A percentile compares a stretch with the other conserved stretches of the same genome.
phyloP scores from a whole-genome alignment of 441 rosid species.

The Jatropha multifida region DNA sequence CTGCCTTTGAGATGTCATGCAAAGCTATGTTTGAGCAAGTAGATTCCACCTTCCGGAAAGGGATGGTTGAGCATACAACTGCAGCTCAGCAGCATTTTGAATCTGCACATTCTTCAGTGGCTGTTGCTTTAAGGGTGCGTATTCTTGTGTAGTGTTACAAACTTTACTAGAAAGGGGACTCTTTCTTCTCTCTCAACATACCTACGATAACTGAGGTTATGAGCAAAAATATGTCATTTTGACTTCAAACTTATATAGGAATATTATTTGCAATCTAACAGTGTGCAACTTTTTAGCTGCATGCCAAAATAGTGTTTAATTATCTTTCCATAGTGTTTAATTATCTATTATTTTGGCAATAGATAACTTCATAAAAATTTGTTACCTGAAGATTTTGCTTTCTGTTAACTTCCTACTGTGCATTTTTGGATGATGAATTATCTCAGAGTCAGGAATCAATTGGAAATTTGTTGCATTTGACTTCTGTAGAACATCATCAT shows the following conservation, averaged over 20 bases:
- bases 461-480: background rate
- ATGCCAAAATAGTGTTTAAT: background rate
- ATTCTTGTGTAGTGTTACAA: background rate
- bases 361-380: no score
- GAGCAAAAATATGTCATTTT: background rate
- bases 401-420: background rate
- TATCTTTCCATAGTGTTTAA: background rate
- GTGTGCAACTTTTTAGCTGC: background rate
- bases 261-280: background rate
- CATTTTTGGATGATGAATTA: background rate
- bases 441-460: background rate
- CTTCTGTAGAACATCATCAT: background rate
- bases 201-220: background rate
- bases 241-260: background rate
- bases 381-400: background rate
- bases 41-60: constrained; percentile 61
- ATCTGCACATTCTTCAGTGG: constrained; percentile 58
- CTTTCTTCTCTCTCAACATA: background rate
- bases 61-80: constrained; percentile 53
- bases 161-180: background rate
- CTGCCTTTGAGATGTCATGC: constrained; percentile 79
- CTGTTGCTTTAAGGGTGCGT: constrained; percentile 59
- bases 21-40: constrained; percentile 79
- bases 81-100: constrained; percentile 73
- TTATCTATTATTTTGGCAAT: background rate